These are phyloP conservation scores for Crucibulum parvulum DNA, from an alignment of 1,284 basidiomycete genomes.

Conservation along the genomic window DNA sequence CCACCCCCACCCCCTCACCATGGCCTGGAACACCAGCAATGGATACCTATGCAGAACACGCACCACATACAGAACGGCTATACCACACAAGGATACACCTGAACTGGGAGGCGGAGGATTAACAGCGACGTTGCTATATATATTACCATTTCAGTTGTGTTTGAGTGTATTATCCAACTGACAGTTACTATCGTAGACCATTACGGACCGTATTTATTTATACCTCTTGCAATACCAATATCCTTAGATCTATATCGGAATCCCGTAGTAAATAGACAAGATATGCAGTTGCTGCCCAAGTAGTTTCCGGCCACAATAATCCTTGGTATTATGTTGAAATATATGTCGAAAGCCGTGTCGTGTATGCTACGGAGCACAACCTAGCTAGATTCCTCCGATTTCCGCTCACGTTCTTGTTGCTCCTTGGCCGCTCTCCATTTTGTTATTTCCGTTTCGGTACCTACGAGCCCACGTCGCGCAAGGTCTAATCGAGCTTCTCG, in stretches of 20 bases:
- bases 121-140: background rate
- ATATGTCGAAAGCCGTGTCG: constrained; percentile 12
- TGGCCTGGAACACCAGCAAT: constrained; percentile 42
- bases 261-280: too few species aligned
- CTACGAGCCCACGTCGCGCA: constrained; percentile 74
- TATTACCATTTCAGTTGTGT: too few species aligned
- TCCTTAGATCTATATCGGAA: too few species aligned
- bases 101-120: background rate
- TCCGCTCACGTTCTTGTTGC: background rate
- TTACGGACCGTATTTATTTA: too few species aligned
- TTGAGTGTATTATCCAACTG: too few species aligned
- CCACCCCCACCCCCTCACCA: constrained; percentile 25
- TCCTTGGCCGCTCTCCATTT: constrained; percentile 70
- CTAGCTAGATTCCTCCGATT: background rate
- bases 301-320: too few species aligned
- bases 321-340: too few species aligned
- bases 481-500: constrained; percentile 79
- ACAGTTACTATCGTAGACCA: too few species aligned
- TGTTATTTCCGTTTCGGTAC: constrained; percentile 84
- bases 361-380: constrained; percentile 8
- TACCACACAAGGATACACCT: constrained; percentile 15
- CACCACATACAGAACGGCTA: constrained; percentile 14
- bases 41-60: constrained; percentile 19
- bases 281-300: too few species aligned
- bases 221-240: too few species aligned